Percentiles rank a stretch among this genome's conserved stretches.
Conservation (phyloP, 306 rosid species). For the Sicyos edulis region DNA sequence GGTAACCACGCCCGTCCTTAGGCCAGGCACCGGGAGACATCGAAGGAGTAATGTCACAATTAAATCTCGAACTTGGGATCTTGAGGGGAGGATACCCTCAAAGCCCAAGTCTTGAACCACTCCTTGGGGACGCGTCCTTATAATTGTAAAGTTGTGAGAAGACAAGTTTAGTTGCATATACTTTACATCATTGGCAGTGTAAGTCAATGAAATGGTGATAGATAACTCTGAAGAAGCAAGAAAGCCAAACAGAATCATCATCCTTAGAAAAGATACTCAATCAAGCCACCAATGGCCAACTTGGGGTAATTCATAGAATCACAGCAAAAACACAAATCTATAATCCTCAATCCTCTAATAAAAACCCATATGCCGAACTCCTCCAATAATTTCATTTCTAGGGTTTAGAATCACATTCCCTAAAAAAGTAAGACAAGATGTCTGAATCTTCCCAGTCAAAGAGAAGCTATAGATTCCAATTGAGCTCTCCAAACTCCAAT, state of each 20-base stretch:
- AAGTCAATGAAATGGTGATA: not conserved
- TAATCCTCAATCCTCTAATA: not conserved
- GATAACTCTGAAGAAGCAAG: no score
- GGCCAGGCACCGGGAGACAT: no score
- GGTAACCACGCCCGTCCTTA: no score
- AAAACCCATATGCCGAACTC: not conserved
- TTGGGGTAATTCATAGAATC: not conserved
- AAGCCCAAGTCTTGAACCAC: no score
- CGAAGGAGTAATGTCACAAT: no score
- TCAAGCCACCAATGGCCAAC: not conserved
- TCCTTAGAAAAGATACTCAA: no score
- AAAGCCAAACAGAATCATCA: no score
- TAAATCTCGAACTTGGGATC: no score
- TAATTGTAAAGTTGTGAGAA: not conserved
- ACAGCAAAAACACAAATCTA: not conserved
- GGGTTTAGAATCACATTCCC: not conserved
- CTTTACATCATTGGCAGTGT: not conserved
- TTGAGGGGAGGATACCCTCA: no score
- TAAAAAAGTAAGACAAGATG: not conserved
- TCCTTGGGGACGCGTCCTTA: no score
- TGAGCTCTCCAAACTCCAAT: not conserved
- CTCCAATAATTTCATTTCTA: not conserved
- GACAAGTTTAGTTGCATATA: not conserved
- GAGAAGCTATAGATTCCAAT: conserved; percentile 1
- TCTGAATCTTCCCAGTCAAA: not conserved